phyloP scores from a whole-genome alignment of 495 filamentous ascomycete genomes.

The Hypoxylon perforatum region DNA sequence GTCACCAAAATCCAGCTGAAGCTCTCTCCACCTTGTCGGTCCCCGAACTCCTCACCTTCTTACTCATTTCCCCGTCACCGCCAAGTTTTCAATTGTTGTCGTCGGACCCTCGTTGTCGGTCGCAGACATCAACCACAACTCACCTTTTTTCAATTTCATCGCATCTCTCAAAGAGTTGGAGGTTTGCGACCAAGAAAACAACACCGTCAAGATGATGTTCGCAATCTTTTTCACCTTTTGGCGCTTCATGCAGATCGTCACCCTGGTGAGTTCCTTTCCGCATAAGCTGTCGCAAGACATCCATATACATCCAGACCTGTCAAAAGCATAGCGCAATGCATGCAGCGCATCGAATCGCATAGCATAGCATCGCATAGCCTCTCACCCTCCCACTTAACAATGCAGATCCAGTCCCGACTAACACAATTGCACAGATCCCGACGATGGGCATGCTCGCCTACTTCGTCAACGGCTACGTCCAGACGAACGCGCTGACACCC shows the following conservation, averaged over 20 bases:
- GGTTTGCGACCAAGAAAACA: not conserved
- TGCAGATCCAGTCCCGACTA: slow-evolving; percentile 1
- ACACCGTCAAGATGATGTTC: slow-evolving; percentile 70
- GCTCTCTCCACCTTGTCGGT: slow-evolving; percentile 16
- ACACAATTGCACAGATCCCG: slow-evolving; percentile 67
- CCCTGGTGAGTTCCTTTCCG: slow-evolving; percentile 62
- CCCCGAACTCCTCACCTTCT: slow-evolving; percentile 3
- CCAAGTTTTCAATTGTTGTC: too few species aligned
- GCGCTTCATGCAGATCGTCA: slow-evolving; percentile 83
- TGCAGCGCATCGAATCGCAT: too few species aligned
- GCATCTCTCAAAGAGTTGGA: not conserved
- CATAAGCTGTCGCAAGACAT: not conserved
- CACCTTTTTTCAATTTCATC: not conserved
- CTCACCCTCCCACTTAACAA: too few species aligned
- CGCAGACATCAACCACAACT: slow-evolving; percentile 13
- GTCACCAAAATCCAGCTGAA: slow-evolving; percentile 1
- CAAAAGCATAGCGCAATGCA: too few species aligned
- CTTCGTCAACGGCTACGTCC: slow-evolving; percentile 80
- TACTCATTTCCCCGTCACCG: slow-evolving; percentile 5
- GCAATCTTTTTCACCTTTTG: slow-evolving; percentile 86
- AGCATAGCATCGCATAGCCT: too few species aligned
- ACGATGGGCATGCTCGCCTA: slow-evolving; percentile 89
- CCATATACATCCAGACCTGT: too few species aligned
- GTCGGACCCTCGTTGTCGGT: not conserved
- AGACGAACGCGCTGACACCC: slow-evolving; percentile 78